A percentile compares a stretch with the other conserved stretches of the same genome.
These are phyloP conservation scores for Colletotrichum tanaceti DNA, from an alignment of 2,329 filamentous ascomycete genomes.

Conservation along the genomic window DNA sequence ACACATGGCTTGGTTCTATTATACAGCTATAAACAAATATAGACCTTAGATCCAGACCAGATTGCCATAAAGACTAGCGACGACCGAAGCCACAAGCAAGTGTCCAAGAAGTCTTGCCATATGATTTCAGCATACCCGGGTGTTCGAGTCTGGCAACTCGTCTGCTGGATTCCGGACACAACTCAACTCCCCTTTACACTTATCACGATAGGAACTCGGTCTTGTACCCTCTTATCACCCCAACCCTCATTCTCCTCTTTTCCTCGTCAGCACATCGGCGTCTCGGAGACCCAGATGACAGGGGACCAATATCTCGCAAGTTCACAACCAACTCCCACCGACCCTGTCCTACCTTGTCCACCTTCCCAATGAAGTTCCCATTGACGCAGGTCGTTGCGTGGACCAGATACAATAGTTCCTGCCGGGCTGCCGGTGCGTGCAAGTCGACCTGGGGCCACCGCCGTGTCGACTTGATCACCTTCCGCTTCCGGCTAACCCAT, in stretches of 20 bases:
- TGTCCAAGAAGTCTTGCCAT: too few relatives aligned
- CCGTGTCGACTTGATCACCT: slow-evolving; percentile 24
- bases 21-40: too few relatives aligned
- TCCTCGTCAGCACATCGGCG: background rate
- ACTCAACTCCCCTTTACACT: too few relatives aligned
- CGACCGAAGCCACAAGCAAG: too few relatives aligned
- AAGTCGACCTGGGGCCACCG: slow-evolving; percentile 10
- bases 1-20: too few relatives aligned
- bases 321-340: background rate
- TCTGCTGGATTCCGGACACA: too few relatives aligned
- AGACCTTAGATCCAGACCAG: too few relatives aligned
- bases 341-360: background rate
- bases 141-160: too few relatives aligned
- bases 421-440: slow-evolving; percentile 28
- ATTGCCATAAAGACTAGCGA: too few relatives aligned
- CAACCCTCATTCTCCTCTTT: background rate
- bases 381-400: slow-evolving; percentile 27
- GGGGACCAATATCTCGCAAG: background rate
- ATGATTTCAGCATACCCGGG: too few relatives aligned
- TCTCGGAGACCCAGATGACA: background rate
- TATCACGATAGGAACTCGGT: background rate
- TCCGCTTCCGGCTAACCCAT: slow-evolving; percentile 33
- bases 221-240: too few relatives aligned
- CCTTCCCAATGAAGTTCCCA: slow-evolving; percentile 35
- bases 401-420: slow-evolving; percentile 31